Conservation (phyloP, 2,329 filamentous ascomycete species). For the Exophiala sp. region DNA sequence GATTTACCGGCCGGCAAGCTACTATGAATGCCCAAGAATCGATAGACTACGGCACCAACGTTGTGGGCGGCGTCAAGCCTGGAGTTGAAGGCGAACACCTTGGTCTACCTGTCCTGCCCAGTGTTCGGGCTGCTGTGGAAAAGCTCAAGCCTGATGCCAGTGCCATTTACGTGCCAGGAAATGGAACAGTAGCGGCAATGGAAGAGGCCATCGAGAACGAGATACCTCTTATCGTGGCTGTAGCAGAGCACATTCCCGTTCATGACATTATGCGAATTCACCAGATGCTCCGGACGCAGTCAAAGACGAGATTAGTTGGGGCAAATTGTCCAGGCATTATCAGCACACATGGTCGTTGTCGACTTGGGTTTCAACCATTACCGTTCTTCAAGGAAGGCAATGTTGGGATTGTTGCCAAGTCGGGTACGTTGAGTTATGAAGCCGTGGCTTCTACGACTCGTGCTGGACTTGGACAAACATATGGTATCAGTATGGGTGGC, state of each 20-base stretch:
- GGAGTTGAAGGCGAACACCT: constrained; percentile 68
- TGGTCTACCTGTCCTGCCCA: constrained; percentile 67
- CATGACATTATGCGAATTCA: constrained; percentile 74
- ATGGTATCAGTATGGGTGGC: constrained; percentile 74
- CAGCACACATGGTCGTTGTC: constrained; percentile 65
- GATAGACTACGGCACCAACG: constrained; percentile 72
- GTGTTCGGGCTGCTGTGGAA: constrained; percentile 65
- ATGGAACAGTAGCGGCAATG: constrained; percentile 68
- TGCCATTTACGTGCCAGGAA: constrained; percentile 75
- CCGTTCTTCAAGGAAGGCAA: constrained; percentile 67
- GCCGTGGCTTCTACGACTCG: constrained; percentile 70
- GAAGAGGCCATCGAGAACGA: constrained; percentile 77
- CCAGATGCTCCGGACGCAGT: constrained; percentile 67
- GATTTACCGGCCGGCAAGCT: constrained; percentile 65
- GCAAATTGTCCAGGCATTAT: constrained; percentile 82
- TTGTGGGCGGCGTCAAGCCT: constrained; percentile 74
- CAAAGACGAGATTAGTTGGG: constrained; percentile 68
- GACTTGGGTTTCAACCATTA: constrained; percentile 73
- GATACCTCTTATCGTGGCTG: constrained; percentile 71
- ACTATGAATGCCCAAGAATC: constrained; percentile 75
- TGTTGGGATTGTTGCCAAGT: constrained; percentile 75
- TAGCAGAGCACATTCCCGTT: constrained; percentile 75
- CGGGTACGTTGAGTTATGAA: constrained; percentile 76
- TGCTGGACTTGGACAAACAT: constrained; percentile 71
- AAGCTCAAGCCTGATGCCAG: constrained; percentile 71